Base-by-base conservation (phyloP, 1,284 basidiomycete genomes). In the Caloboletus inedulis region DNA sequence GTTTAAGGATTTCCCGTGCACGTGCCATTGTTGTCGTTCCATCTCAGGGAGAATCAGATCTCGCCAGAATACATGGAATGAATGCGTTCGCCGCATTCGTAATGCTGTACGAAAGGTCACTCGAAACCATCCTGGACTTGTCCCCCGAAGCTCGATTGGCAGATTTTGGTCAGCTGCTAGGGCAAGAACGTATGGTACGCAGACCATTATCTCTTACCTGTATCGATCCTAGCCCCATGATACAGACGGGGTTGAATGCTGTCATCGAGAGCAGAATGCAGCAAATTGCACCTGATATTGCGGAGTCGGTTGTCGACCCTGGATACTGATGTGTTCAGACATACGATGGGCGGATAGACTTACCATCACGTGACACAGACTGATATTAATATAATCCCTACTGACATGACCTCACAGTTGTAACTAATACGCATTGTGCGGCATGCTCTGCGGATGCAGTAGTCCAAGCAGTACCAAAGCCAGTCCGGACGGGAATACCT, bases 81-180 rank as follows among this genome's bases (percentile, higher is more conserved):
- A 89, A 89, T 57, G 67, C 70, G 3, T 88, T 87, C 62, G 79
- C 80, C 1, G 81, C 87, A 8, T 76, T 78, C 23, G 67, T 84
- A 4, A 76, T 89, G 53, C 69, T 89, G 0, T 80, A 75, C 45
- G 78, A 82, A 55, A 72, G 74, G n/a, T 69, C 72, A 4, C 59
- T 85, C 3, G 75, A 82, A 30, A 73, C 79, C 3, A 80, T 89
- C 59, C 59, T 89, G 27, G 74, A 79, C 29, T 66, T 78, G 63
- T 57, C 66, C 9, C 65, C 79, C 2, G 74, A 83, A 37, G 73
- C 72, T 37, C 73, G 87, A 53, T 46, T 77, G 14, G 61, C 71
- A 14, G 64, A 68, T 31, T 82, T 82, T 63, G 76, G 72, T 3
- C 56, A 56, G 3, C 70, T 81, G 8, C 63, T 89, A 47, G 84